Conservation (phyloP, 1,284 basidiomycete genomes). For the Calocybe gambosa region DNA sequence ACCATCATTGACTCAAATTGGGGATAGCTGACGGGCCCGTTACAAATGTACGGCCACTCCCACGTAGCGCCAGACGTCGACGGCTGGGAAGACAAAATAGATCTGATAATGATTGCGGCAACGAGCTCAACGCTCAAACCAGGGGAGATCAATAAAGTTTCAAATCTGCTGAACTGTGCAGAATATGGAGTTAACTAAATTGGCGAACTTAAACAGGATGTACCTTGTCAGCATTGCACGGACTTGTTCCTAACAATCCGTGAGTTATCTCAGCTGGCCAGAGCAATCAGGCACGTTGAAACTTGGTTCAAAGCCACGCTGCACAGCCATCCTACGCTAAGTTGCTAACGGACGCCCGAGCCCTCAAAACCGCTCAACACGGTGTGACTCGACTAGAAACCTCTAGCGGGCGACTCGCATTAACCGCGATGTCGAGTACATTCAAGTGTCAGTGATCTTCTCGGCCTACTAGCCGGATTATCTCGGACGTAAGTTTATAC, state of each 20-base stretch:
- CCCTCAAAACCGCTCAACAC: conserved; percentile 6
- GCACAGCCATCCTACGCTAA: conserved; percentile 13
- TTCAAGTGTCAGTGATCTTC: too few relatives aligned
- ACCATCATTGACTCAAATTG: conserved; percentile 34
- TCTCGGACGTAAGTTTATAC: too few relatives aligned
- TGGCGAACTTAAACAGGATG: conserved; percentile 21
- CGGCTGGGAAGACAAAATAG: conserved; percentile 24
- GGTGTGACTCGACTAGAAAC: conserved; percentile 9
- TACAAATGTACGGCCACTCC: conserved; percentile 21
- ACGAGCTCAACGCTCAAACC: conserved; percentile 25
- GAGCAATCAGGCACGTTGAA: conserved; percentile 13
- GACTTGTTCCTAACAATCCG: conserved; percentile 28
- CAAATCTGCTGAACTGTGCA: conserved; percentile 15
- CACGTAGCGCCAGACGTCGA: conserved; percentile 25
- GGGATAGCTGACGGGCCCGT: conserved; percentile 28
- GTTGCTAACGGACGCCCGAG: conserved; percentile 5
- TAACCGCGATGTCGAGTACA: too few relatives aligned
- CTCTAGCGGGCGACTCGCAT: too few relatives aligned
- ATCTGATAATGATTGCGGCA: conserved; percentile 31
- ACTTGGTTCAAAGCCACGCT: conserved; percentile 2
- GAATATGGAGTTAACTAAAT: conserved; percentile 27
- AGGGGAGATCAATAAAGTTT: conserved; percentile 27
- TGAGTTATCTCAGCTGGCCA: conserved; percentile 21
- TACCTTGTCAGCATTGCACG: conserved; percentile 15
- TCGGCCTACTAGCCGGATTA: too few relatives aligned